Percentiles rank a stretch among this genome's conserved stretches.
Evolutionary conservation across 176 grass and related monocot genomes (phyloP).

Genomic region (Musa troglodytarum): DNA sequence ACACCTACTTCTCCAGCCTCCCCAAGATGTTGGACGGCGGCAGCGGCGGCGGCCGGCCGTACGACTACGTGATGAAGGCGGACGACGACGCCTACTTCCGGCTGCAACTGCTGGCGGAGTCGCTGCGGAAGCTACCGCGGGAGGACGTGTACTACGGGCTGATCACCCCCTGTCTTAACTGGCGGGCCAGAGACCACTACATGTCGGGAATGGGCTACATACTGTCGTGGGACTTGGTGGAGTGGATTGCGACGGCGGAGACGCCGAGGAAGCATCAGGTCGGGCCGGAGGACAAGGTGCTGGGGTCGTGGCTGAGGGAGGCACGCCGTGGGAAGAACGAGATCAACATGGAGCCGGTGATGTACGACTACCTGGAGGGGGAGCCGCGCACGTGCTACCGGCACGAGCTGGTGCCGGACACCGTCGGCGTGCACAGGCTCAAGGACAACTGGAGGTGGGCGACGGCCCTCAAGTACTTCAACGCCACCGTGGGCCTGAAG

Average conservation of each 20-base stretch:
- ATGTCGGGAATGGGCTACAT: slow-evolving; percentile 46
- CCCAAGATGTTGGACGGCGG: slow-evolving; percentile 13
- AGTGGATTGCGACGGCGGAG: slow-evolving; percentile 48
- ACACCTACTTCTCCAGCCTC: slow-evolving; percentile 49
- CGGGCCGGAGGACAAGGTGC: slow-evolving; percentile 33
- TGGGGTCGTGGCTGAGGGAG: slow-evolving; percentile 31
- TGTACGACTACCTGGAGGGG: slow-evolving; percentile 44
- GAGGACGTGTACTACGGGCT: neutral
- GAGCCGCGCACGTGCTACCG: neutral
- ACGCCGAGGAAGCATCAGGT: slow-evolving; percentile 4
- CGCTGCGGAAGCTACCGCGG: slow-evolving; percentile 12
- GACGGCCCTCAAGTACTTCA: slow-evolving; percentile 43
- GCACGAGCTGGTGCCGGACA: slow-evolving; percentile 36
- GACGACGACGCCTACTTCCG: slow-evolving; percentile 62
- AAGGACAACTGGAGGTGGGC: slow-evolving; percentile 37
- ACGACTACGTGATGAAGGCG: slow-evolving; percentile 35
- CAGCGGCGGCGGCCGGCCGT: neutral
- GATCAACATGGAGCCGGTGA: slow-evolving; percentile 28
- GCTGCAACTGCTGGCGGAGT: slow-evolving; percentile 22
- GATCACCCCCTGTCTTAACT: neutral
- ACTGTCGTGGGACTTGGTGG: slow-evolving; percentile 37
- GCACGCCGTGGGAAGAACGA: slow-evolving; percentile 18
- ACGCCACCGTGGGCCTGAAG: slow-evolving; percentile 31
- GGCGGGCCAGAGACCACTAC: slow-evolving; percentile 6
- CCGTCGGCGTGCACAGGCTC: slow-evolving; percentile 55